A percentile compares a stretch with the other conserved stretches of the same genome.
Conservation (phyloP, 345 rosid genomes). For the Gossypium longicalyx region DNA sequence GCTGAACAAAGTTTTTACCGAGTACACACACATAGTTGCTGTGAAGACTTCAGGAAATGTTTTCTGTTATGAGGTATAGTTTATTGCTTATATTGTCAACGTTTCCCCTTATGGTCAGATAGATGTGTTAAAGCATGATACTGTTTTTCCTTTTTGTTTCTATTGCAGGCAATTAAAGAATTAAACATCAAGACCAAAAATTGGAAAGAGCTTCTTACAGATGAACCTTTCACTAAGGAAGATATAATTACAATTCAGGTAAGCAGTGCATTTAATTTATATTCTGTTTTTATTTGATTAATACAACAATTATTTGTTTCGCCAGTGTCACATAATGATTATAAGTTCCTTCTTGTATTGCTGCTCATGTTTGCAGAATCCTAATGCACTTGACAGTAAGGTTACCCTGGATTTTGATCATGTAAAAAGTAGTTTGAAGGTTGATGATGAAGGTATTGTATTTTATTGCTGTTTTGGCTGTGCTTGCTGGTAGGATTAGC, state of each 20-base stretch:
- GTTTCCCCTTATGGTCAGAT: neutral
- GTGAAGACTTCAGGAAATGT: conserved; percentile 89
- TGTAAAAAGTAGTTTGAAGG: conserved; percentile 63
- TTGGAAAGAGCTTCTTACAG: conserved; percentile 89
- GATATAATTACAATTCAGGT: conserved; percentile 89
- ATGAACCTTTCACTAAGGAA: conserved; percentile 71
- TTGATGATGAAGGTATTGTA: conserved; percentile 77
- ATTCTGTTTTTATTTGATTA: conserved; percentile 11
- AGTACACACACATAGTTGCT: conserved; percentile 84
- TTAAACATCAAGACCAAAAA: conserved; percentile 87
- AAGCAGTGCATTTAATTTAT: conserved; percentile 4
- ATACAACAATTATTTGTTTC: conserved; percentile 10
- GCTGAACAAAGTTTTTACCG: conserved; percentile 88
- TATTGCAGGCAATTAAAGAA: conserved; percentile 75
- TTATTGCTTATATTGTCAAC: conserved; percentile 4
- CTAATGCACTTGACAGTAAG: conserved; percentile 64
- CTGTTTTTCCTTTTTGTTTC: conserved; percentile 4
- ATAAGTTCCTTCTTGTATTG: conserved; percentile 11
- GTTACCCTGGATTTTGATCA: conserved; percentile 83
- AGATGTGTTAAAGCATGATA: neutral
- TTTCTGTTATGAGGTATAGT: conserved; percentile 75
- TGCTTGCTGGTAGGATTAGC: conserved; percentile 9
- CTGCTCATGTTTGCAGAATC: conserved; percentile 50
- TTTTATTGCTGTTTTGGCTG: neutral
- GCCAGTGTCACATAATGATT: neutral